Percentiles rank a stretch among this genome's conserved stretches.
These are phyloP conservation scores for Trypanosoma rangeli DNA, from an alignment of 208 protist genomes.

Conservation along the genomic window DNA sequence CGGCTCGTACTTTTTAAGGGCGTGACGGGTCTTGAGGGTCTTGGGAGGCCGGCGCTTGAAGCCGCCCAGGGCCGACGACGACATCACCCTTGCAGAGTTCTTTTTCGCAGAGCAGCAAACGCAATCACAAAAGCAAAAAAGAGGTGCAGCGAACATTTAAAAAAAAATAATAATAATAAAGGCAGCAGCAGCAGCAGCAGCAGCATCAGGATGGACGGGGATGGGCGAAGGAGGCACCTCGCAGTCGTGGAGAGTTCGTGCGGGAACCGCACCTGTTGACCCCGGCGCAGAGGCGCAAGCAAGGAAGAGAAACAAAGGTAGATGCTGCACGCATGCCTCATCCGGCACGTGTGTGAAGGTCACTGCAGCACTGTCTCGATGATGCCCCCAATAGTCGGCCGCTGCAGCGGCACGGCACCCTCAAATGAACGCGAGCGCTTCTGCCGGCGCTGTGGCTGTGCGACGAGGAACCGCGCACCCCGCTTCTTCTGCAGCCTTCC, in stretches of 20 bases:
- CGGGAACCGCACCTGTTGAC: too few relatives aligned
- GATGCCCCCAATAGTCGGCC: conserved; percentile 14
- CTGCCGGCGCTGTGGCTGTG: not conserved
- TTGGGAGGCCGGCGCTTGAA: conserved; percentile 78
- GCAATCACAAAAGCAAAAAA: conserved; percentile 29
- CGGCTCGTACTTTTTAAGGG: conserved; percentile 81
- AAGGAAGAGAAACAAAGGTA: not conserved
- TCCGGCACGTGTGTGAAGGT: not conserved
- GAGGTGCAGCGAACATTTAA: conserved; percentile 1
- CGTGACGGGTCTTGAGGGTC: conserved; percentile 57
- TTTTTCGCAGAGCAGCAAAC: too few relatives aligned
- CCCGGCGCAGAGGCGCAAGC: too few relatives aligned
- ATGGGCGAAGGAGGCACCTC: too few relatives aligned
- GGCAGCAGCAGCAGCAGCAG: too few relatives aligned
- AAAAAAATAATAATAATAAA: conserved; percentile 20
- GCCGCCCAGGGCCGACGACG: conserved; percentile 39
- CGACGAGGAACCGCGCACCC: conserved; percentile 7
- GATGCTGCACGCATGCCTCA: too few relatives aligned
- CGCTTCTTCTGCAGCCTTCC: not conserved
- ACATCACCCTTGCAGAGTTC: conserved; percentile 32
- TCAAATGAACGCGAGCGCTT: conserved; percentile 7
- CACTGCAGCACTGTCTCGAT: not conserved
- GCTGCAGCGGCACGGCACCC: not conserved
- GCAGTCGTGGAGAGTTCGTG: too few relatives aligned
- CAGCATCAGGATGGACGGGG: too few relatives aligned